Evolutionary conservation across 2,329 filamentous ascomycete species (phyloP).

Genomic region (Colletotrichum sp.): DNA sequence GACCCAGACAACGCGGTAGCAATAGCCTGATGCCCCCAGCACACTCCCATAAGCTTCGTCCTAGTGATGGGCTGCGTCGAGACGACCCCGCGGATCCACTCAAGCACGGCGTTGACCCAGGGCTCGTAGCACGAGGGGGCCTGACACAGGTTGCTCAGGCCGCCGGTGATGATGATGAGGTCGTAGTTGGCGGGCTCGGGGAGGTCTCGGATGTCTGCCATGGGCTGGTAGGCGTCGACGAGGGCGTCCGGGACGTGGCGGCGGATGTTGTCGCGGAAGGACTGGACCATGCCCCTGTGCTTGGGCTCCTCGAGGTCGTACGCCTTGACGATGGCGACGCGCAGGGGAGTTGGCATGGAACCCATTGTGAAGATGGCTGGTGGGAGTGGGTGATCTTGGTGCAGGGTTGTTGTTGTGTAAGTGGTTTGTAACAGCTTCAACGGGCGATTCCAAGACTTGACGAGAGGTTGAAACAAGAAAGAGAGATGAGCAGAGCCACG

Average conservation of each 20-base stretch:
- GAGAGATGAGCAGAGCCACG: not conserved
- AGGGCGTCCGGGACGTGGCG: constrained; percentile 3
- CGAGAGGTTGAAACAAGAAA: not conserved
- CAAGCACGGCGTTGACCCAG: constrained; percentile 6
- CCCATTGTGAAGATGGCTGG: not conserved
- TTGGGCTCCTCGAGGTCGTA: constrained; percentile 17
- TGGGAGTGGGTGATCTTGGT: not conserved
- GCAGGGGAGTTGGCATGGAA: constrained; percentile 1
- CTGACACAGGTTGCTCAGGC: constrained; percentile 14
- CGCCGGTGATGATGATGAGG: constrained; percentile 13
- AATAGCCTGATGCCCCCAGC: constrained; percentile 15
- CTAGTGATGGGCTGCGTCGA: not conserved
- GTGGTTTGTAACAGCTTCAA: not conserved
- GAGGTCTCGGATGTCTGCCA: not conserved
- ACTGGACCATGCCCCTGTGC: constrained; percentile 10
- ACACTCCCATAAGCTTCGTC: constrained; percentile 7
- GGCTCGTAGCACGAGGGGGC: not conserved
- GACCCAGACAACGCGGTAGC: not conserved
- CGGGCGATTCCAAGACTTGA: not conserved
- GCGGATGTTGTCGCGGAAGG: constrained; percentile 3
- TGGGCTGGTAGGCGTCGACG: not conserved
- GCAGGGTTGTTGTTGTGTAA: not conserved
- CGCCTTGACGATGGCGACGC: constrained; percentile 15
- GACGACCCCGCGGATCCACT: constrained; percentile 9
- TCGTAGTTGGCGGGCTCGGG: constrained; percentile 1